phyloP scores from a whole-genome alignment of 352 stramenopile genomes.

The Pythium pyrilobum region DNA sequence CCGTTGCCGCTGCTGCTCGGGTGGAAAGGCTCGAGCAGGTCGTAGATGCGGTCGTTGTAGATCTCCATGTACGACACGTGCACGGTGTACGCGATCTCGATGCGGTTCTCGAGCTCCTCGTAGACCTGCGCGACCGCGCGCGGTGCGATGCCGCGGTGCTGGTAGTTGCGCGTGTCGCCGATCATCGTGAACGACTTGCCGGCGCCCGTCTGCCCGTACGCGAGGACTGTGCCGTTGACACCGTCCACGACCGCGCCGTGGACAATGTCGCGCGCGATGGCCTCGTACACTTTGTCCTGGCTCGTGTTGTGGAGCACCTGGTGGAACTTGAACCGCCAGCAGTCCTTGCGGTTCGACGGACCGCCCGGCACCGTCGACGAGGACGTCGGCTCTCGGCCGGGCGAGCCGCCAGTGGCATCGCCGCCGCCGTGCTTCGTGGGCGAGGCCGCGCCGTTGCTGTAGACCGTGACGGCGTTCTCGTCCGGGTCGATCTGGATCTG shows the following conservation, averaged over 20 bases:
- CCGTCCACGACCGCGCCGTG: slow-evolving; percentile 83
- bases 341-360: slow-evolving; percentile 76
- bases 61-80: slow-evolving; percentile 94
- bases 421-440: slow-evolving; percentile 25
- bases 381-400: background rate
- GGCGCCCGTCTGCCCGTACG: slow-evolving; percentile 86
- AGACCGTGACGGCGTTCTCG: slow-evolving; percentile 68
- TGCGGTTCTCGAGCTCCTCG: slow-evolving; percentile 83
- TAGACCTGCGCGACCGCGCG: slow-evolving; percentile 86
- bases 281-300: slow-evolving; percentile 89
- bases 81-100: slow-evolving; percentile 86
- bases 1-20: background rate
- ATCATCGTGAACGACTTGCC: slow-evolving; percentile 93
- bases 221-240: slow-evolving; percentile 86
- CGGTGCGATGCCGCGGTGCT: slow-evolving; percentile 87
- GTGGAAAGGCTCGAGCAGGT: slow-evolving; percentile 62
- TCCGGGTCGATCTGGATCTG: slow-evolving; percentile 80
- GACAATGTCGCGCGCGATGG: slow-evolving; percentile 85
- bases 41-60: slow-evolving; percentile 94
- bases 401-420: background rate
- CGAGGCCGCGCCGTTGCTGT: slow-evolving; percentile 25
- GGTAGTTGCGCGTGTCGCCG: slow-evolving; percentile 88
- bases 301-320: slow-evolving; percentile 90
- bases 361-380: background rate
- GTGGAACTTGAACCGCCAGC: slow-evolving; percentile 90